Percentiles rank a stretch among this genome's conserved stretches.
These are phyloP conservation scores for Neoboletus magnificus DNA, from an alignment of 768 basidiomycete genomes.

Conservation along the genomic window DNA sequence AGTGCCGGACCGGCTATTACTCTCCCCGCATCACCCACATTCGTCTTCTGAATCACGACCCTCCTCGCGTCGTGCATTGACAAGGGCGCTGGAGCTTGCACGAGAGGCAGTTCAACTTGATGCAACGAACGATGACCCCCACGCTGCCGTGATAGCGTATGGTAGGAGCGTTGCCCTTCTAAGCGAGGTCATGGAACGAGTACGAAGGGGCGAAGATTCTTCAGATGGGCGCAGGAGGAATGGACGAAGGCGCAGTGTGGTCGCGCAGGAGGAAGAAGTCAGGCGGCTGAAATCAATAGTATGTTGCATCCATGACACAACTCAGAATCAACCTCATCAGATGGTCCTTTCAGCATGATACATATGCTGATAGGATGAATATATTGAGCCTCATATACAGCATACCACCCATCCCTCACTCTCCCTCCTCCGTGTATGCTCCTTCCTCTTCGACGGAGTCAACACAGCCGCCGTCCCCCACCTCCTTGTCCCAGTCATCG, in stretches of 20 bases:
- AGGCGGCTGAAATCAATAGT: constrained; percentile 84
- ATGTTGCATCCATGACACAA: constrained; percentile 36
- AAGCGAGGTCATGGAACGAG: constrained; percentile 90
- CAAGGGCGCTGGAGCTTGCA: constrained; percentile 81
- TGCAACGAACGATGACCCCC: constrained; percentile 82
- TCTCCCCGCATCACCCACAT: constrained; percentile 44
- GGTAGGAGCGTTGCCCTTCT: constrained; percentile 81
- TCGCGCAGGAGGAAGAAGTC: constrained; percentile 92
- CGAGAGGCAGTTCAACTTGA: constrained; percentile 89
- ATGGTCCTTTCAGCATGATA: constrained; percentile 67
- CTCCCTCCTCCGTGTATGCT: constrained; percentile 52
- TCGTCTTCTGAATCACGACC: constrained; percentile 46
- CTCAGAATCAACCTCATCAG: constrained; percentile 14
- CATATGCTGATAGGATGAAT: constrained; percentile 92
- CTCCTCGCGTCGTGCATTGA: constrained; percentile 83
- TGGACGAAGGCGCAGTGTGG: constrained; percentile 69
- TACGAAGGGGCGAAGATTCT: constrained; percentile 79
- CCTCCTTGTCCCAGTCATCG: constrained; percentile 37
- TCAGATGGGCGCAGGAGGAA: constrained; percentile 60
- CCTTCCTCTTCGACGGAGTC: constrained; percentile 37
- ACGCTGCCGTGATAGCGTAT: constrained; percentile 87
- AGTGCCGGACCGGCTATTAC: constrained; percentile 41
- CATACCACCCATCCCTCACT: constrained; percentile 73
- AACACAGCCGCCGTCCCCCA: constrained; percentile 37
- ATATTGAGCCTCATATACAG: constrained; percentile 88